Evolutionary conservation across 176 grass and related monocot species (phyloP).

Genomic region (Aegilops umbellulata): DNA sequence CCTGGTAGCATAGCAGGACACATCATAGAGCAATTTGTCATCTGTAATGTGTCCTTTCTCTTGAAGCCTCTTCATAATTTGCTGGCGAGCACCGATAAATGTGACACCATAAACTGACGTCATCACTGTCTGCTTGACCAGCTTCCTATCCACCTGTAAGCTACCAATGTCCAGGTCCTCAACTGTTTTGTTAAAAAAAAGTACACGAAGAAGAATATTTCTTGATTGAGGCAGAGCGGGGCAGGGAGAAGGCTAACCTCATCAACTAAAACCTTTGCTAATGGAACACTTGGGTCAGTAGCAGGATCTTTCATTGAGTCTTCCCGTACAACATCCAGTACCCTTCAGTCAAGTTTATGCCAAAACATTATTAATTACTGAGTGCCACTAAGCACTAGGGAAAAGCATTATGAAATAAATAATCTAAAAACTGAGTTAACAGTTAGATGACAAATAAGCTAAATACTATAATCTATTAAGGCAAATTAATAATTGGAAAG

Average conservation of each 20-base stretch:
- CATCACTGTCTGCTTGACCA: conserved; percentile 99
- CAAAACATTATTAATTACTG: conserved; percentile 11
- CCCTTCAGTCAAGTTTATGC: conserved; percentile 51
- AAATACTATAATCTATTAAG: conserved; percentile 15
- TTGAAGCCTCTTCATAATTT: conserved; percentile 81
- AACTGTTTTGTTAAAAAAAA: conserved; percentile 42
- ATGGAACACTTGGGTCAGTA: conserved; percentile 55
- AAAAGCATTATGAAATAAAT: conserved; percentile 3
- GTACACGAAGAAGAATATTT: conserved; percentile 25
- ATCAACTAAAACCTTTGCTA: conserved; percentile 80
- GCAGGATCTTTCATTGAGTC: conserved; percentile 72
- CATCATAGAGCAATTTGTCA: conserved; percentile 64
- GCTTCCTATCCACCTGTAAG: conserved; percentile 96
- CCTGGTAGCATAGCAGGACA: conserved; percentile 82
- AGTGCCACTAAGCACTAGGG: neutral
- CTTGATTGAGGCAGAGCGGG: neutral
- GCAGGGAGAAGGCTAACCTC: conserved; percentile 63
- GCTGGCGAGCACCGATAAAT: conserved; percentile 86
- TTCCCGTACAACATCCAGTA: conserved; percentile 64
- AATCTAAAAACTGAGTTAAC: conserved; percentile 15
- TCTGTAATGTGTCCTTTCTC: conserved; percentile 91
- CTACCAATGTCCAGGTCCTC: conserved; percentile 48
- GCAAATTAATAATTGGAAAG: neutral
- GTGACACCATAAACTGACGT: conserved; percentile 99
- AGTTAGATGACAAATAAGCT: neutral